phyloP scores from a whole-genome alignment of 2,329 filamentous ascomycete species.

The Calonectria crousiana region DNA sequence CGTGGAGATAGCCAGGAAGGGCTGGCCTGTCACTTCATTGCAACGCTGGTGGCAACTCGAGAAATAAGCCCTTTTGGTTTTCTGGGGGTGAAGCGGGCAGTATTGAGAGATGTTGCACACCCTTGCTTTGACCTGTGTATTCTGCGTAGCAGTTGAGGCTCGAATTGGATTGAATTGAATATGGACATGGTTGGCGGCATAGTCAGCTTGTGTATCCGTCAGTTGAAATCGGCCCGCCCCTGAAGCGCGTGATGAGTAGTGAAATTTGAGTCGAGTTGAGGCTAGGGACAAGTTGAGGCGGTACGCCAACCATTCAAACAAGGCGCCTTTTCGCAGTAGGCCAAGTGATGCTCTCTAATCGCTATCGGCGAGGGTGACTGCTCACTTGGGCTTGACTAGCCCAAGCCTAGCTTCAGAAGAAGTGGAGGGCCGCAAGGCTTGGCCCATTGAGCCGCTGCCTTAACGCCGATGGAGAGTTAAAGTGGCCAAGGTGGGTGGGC shows the following conservation, averaged over 20 bases:
- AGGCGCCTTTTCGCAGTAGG: neutral
- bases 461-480: constrained; percentile 34
- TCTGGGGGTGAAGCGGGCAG: neutral
- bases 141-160: constrained; percentile 1
- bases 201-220: neutral
- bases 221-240: constrained; percentile 30
- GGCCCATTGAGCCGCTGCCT: constrained; percentile 30
- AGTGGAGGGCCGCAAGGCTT: constrained; percentile 22
- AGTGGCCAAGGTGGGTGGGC: constrained; percentile 25
- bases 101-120: constrained; percentile 12
- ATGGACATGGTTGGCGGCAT: neutral
- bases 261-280: constrained; percentile 21
- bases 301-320: neutral
- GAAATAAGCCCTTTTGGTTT: constrained; percentile 18
- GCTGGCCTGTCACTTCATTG: constrained; percentile 21
- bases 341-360: neutral
- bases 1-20: constrained; percentile 18
- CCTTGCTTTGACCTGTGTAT: constrained; percentile 14
- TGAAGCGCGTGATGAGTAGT: constrained; percentile 27
- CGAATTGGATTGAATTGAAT: constrained; percentile 13
- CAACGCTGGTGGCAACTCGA: constrained; percentile 16
- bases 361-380: neutral
- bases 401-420: constrained; percentile 14
- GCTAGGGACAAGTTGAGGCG: constrained; percentile 9
- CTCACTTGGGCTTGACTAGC: constrained; percentile 15